Percentiles rank a stretch among this genome's conserved stretches.
Conservation (phyloP, 2,329 filamentous ascomycete genomes). For the Didymella pomorum region DNA sequence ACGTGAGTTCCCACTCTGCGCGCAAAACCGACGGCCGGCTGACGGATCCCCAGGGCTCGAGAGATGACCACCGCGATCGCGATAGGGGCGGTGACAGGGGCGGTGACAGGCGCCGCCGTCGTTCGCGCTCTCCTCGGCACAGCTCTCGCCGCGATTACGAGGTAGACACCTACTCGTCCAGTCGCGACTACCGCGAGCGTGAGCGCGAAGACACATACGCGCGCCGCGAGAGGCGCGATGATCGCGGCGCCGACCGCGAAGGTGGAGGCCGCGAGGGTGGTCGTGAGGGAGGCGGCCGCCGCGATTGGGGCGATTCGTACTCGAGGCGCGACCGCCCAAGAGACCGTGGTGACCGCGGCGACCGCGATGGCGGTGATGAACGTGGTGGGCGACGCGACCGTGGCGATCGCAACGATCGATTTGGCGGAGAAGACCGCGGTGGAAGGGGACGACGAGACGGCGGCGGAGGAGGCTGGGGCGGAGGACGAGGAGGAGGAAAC, state of each 20-base stretch:
- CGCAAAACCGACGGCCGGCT: slow-evolving; percentile 28
- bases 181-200: slow-evolving; percentile 88
- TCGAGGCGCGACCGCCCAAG: slow-evolving; percentile 47
- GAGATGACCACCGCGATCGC: slow-evolving; percentile 42
- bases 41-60: slow-evolving; percentile 39
- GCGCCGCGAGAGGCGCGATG: slow-evolving; percentile 63
- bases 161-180: slow-evolving; percentile 88
- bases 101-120: slow-evolving; percentile 63
- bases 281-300: slow-evolving; percentile 57
- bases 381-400: slow-evolving; percentile 46
- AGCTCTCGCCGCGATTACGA: slow-evolving; percentile 72
- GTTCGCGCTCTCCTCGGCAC: slow-evolving; percentile 86
- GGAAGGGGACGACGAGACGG: slow-evolving; percentile 36
- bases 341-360: slow-evolving; percentile 40
- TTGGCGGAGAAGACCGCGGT: slow-evolving; percentile 51
- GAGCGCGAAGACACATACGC: slow-evolving; percentile 93
- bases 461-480: slow-evolving; percentile 24
- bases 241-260: slow-evolving; percentile 60
- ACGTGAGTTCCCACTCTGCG: slow-evolving; percentile 45
- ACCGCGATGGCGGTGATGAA: slow-evolving; percentile 47
- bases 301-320: slow-evolving; percentile 67
- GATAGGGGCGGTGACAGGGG: slow-evolving; percentile 44
- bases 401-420: slow-evolving; percentile 55
- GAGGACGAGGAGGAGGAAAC: slow-evolving; percentile 30
- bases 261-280: slow-evolving; percentile 43